phyloP scores from a whole-genome alignment of 2,329 filamentous ascomycete species.

The Botrytis fragariae region DNA sequence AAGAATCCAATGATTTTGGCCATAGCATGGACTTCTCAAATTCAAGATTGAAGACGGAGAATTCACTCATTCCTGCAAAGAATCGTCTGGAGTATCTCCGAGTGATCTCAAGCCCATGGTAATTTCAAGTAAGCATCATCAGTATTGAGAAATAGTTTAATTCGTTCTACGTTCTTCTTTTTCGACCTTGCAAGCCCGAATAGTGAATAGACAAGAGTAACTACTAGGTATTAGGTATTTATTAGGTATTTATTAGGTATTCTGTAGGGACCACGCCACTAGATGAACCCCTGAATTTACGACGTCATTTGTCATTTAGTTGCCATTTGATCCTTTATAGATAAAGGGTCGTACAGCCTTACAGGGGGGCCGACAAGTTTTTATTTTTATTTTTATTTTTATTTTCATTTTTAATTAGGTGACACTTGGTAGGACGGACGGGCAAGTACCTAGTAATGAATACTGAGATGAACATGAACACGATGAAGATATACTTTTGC shows the following conservation, averaged over 20 bases:
- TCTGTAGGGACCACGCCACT: not conserved
- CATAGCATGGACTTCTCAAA: too few species aligned
- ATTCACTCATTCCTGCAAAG: too few species aligned
- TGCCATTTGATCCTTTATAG: not conserved
- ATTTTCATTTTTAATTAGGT: not conserved
- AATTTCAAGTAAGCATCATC: too few species aligned
- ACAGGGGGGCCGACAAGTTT: not conserved
- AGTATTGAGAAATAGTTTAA: too few species aligned
- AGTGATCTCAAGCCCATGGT: too few species aligned
- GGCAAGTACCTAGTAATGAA: not conserved
- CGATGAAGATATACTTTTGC: too few species aligned
- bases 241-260: not conserved
- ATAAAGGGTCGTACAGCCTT: not conserved
- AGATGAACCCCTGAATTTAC: not conserved
- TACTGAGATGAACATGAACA: too few species aligned
- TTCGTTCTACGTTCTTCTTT: not conserved
- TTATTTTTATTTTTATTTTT: not conserved
- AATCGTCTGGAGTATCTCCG: too few species aligned
- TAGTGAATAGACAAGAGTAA: not conserved
- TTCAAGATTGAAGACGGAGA: too few species aligned
- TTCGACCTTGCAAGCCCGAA: too few species aligned
- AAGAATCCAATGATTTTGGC: too few species aligned
- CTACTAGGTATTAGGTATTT: not conserved
- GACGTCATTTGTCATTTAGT: not conserved
- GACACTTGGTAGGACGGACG: not conserved